Evolutionary conservation across 495 filamentous ascomycete genomes (phyloP).

Genomic region (Parachaetomium inaequale): DNA sequence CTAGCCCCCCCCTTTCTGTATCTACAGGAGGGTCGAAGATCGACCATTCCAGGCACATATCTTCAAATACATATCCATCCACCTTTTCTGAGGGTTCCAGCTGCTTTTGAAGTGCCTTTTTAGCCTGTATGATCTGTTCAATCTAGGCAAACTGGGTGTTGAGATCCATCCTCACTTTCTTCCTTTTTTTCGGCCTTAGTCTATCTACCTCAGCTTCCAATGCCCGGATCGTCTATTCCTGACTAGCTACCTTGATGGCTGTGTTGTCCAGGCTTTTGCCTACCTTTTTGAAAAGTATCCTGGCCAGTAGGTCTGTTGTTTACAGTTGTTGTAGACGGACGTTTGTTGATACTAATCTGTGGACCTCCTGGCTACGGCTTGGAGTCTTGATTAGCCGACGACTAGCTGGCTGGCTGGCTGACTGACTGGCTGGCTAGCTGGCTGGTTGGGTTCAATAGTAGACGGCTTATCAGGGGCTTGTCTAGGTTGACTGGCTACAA

Average conservation of each 20-base stretch:
- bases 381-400: constrained; percentile 26
- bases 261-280: neutral
- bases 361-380: constrained; percentile 22
- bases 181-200: neutral
- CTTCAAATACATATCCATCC: neutral
- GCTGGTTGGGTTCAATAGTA: no score
- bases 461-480: no score
- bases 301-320: constrained; percentile 8
- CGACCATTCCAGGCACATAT: no score
- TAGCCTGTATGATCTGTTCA: neutral
- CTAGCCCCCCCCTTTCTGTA: no score
- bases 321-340: neutral
- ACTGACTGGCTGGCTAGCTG: no score
- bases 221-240: neutral
- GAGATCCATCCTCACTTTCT: neutral
- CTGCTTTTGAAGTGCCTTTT: neutral
- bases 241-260: neutral
- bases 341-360: neutral
- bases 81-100: neutral
- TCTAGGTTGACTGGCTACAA: no score
- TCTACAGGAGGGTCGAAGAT: no score
- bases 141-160: neutral
- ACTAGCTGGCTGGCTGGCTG: constrained; percentile 41
- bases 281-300: neutral
- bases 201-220: neutral